Conservation (phyloP, 768 basidiomycete genomes). For the Lactarius sp. region DNA sequence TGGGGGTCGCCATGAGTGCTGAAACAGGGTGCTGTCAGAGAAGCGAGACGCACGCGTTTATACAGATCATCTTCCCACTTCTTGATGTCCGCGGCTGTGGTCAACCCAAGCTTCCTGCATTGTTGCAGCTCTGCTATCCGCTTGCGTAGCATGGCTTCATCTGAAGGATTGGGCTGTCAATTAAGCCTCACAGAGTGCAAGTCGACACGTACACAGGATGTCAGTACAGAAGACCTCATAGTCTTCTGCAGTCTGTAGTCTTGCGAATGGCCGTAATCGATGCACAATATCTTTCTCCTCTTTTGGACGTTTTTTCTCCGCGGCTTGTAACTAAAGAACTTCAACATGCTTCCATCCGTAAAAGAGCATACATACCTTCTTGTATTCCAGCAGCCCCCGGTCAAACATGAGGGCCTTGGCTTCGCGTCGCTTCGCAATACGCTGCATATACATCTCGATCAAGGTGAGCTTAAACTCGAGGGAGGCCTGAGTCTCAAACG, state of each 20-base stretch:
- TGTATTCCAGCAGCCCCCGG: slow-evolving; percentile 86
- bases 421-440: slow-evolving; percentile 79
- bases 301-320: slow-evolving; percentile 83
- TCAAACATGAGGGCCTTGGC: slow-evolving; percentile 89
- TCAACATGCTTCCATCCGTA: slow-evolving; percentile 17
- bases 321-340: slow-evolving; percentile 69
- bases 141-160: slow-evolving; percentile 83
- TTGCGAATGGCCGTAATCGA: slow-evolving; percentile 85
- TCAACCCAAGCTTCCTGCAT: slow-evolving; percentile 81
- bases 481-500: slow-evolving; percentile 80
- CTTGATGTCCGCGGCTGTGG: slow-evolving; percentile 82
- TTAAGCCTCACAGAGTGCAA: not conserved
- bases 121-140: slow-evolving; percentile 88
- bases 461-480: slow-evolving; percentile 83
- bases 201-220: slow-evolving; percentile 66
- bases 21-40: slow-evolving; percentile 3
- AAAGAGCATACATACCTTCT: slow-evolving; percentile 58
- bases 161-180: slow-evolving; percentile 39
- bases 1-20: slow-evolving; percentile 30
- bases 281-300: slow-evolving; percentile 91
- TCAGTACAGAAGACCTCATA: slow-evolving; percentile 86
- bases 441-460: slow-evolving; percentile 87
- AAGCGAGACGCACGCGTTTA: slow-evolving; percentile 55
- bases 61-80: slow-evolving; percentile 75
- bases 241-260: slow-evolving; percentile 86